Conservation (phyloP, 306 rosid genomes). For the Hippophae tibetana region DNA sequence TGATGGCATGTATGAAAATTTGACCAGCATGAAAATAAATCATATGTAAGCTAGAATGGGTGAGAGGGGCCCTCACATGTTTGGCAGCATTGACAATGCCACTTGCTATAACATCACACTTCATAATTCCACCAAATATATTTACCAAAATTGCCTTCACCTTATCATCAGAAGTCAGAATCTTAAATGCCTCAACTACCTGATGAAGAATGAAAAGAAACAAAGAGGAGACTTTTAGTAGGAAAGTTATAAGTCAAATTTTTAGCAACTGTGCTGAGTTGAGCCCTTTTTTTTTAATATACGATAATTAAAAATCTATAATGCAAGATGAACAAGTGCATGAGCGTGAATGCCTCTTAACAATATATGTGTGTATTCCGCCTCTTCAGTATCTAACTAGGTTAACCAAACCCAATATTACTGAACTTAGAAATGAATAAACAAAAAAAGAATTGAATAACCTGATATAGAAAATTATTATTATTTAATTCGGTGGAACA, state of each 20-base stretch:
- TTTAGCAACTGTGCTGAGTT: too few relatives aligned
- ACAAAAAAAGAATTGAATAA: not conserved
- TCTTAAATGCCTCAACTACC: constrained; percentile 97
- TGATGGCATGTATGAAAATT: constrained; percentile 2
- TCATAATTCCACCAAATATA: constrained; percentile 98
- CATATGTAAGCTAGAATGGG: constrained; percentile 3
- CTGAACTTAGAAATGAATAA: not conserved
- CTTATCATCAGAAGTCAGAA: constrained; percentile 90
- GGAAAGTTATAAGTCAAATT: not conserved
- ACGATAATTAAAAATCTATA: not conserved
- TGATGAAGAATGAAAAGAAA: constrained; percentile 16
- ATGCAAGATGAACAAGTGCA: not conserved
- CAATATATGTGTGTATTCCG: not conserved
- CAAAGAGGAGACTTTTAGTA: not conserved
- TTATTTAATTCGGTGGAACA: not conserved
- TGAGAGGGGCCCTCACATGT: constrained; percentile 36
- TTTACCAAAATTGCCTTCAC: constrained; percentile 97
- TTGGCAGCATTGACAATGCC: constrained; percentile 99
- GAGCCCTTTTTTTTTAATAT: not conserved
- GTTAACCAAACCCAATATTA: not conserved
- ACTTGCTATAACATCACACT: constrained; percentile 93
- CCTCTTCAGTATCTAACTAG: not conserved
- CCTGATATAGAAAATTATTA: too few relatives aligned
- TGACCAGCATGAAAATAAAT: constrained; percentile 10
- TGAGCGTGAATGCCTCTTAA: not conserved